Evolutionary conservation across 2,329 filamentous ascomycete genomes (phyloP).

Genomic region (Tolypocladium paradoxum): DNA sequence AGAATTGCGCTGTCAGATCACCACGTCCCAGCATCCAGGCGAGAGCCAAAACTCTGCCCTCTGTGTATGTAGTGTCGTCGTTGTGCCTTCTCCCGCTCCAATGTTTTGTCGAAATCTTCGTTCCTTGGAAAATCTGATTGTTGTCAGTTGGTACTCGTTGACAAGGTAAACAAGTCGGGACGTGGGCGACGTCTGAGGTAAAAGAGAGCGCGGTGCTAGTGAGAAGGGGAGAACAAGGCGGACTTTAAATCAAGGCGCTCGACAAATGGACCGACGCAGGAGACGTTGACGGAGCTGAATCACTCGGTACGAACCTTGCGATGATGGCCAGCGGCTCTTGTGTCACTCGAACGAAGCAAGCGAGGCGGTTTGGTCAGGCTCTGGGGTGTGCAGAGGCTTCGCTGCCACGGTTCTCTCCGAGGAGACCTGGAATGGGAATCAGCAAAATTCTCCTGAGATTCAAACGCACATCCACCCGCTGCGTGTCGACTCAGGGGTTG

Average conservation of each 20-base stretch:
- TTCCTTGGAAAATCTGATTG: neutral
- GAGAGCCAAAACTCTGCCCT: constrained; percentile 2
- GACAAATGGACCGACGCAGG: neutral
- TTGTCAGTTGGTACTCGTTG: neutral
- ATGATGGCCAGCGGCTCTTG: constrained; percentile 6
- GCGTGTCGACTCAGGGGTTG: neutral
- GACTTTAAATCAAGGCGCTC: neutral
- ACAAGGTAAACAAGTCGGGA: too few species aligned
- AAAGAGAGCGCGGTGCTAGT: neutral
- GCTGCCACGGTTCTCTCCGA: constrained; percentile 7
- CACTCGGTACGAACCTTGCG: constrained; percentile 9
- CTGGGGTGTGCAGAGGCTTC: constrained; percentile 2
- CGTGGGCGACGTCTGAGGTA: neutral
- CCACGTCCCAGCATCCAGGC: constrained; percentile 14
- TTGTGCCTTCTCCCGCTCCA: neutral
- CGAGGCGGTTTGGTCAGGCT: constrained; percentile 2
- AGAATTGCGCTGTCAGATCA: constrained; percentile 12
- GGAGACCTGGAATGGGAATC: constrained; percentile 4
- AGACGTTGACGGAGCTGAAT: neutral
- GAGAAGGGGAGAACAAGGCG: neutral
- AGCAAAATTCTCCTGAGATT: constrained; percentile 1
- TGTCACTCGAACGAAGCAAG: constrained; percentile 7
- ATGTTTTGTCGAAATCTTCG: neutral
- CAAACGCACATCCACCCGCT: neutral
- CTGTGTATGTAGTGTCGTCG: neutral